phyloP scores from a whole-genome alignment of 805 yeast species.

The Ogataea paraovalis region DNA sequence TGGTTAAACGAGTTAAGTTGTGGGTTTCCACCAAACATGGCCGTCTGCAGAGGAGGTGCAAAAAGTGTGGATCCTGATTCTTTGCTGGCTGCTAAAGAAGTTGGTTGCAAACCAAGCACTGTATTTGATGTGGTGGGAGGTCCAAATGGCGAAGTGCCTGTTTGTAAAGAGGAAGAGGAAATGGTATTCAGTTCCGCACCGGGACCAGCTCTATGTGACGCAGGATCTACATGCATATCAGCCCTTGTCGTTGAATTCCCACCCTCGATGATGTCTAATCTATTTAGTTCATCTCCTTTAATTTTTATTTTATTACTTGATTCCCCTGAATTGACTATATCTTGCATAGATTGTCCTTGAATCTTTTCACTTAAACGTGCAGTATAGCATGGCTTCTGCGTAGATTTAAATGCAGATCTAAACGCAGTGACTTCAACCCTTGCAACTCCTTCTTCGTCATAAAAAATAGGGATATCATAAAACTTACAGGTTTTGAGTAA shows the following conservation, averaged over 20 bases:
- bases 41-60: no score
- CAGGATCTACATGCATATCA: slow-evolving; percentile 2
- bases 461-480: slow-evolving; percentile 49
- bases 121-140: not conserved
- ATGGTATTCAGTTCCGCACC: no score
- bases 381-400: slow-evolving; percentile 45
- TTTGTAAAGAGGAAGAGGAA: no score
- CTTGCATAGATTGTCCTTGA: slow-evolving; percentile 24
- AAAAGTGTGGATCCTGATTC: no score
- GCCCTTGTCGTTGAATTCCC: slow-evolving; percentile 9
- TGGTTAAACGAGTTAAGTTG: not conserved
- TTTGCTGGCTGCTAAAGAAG: no score
- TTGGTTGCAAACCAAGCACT: not conserved
- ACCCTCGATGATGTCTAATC: slow-evolving; percentile 19
- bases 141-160: not conserved
- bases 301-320: slow-evolving; percentile 19
- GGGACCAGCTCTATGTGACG: no score
- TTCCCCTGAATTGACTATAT: slow-evolving; percentile 38
- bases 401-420: slow-evolving; percentile 27
- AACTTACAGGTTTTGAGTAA: slow-evolving; percentile 54
- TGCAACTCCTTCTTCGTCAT: slow-evolving; percentile 28
- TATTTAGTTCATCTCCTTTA: slow-evolving; percentile 2
- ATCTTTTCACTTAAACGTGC: slow-evolving; percentile 38
- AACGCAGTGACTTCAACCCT: slow-evolving; percentile 42
- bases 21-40: no score